These are phyloP conservation scores for Ilex aquifolium DNA, from an alignment of 257 asterid species.

Conservation along the genomic window DNA sequence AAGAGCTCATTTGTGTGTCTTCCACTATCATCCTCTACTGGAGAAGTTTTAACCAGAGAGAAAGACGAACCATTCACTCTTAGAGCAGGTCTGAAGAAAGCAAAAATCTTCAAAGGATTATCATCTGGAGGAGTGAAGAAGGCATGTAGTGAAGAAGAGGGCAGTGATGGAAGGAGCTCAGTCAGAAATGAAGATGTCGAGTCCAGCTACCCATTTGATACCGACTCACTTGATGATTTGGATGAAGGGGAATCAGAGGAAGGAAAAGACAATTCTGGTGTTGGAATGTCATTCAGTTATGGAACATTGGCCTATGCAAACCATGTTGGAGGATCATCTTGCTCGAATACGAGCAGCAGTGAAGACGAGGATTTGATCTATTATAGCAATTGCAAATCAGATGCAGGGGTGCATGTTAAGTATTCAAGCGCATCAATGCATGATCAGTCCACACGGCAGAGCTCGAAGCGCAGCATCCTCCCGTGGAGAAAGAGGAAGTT, in stretches of 20 bases:
- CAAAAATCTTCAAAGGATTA: conserved; percentile 35
- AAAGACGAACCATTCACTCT: conserved; percentile 28
- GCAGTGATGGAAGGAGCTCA: conserved; percentile 57
- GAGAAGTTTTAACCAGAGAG: conserved; percentile 34
- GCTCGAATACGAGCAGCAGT: conserved; percentile 38
- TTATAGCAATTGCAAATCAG: conserved; percentile 29
- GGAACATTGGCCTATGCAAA: conserved; percentile 61
- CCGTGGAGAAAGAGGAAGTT: conserved; percentile 77
- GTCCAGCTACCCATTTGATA: conserved; percentile 33
- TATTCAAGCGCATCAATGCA: conserved; percentile 17
- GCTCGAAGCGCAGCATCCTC: conserved; percentile 46
- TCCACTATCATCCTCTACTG: conserved; percentile 45
- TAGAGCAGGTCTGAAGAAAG: conserved; percentile 40
- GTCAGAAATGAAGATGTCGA: conserved; percentile 48
- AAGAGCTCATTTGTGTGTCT: conserved; percentile 26
- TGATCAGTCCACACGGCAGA: conserved; percentile 26
- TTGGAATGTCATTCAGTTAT: conserved; percentile 48
- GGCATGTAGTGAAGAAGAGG: conserved; percentile 42
- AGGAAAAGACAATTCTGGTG: conserved; percentile 21
- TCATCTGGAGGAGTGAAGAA: conserved; percentile 36
- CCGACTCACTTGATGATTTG: conserved; percentile 39
- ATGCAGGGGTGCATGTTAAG: conserved; percentile 13
- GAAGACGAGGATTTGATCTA: conserved; percentile 66
- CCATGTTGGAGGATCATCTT: conserved; percentile 41
- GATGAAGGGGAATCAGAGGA: conserved; percentile 39